Evolutionary conservation across 2,329 filamentous ascomycete species (phyloP).

Genomic region (Helminthosporium solani): DNA sequence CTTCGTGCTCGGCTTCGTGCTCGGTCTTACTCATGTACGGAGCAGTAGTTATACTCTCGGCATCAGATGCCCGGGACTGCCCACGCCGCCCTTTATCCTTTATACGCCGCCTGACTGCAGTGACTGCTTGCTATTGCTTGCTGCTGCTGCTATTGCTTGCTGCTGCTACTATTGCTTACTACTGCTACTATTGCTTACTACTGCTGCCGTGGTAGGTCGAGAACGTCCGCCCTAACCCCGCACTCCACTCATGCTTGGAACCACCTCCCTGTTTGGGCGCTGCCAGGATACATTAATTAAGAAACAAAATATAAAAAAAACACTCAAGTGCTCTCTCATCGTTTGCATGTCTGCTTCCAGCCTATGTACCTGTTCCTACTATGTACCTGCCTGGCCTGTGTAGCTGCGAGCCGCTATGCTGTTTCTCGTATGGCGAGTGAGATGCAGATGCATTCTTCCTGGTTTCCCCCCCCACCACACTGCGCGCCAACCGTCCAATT

Average conservation of each 20-base stretch:
- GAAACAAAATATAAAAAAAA: too few relatives aligned
- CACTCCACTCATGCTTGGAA: background rate
- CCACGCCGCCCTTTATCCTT: too few relatives aligned
- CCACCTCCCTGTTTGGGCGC: slow-evolving; percentile 4
- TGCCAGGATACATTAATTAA: slow-evolving; percentile 14
- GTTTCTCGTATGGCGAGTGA: background rate
- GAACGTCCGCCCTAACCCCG: background rate
- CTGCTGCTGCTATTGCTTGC: too few relatives aligned
- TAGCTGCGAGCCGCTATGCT: background rate
- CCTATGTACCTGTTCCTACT: slow-evolving; percentile 4
- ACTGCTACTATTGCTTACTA: too few relatives aligned
- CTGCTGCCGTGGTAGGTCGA: too few relatives aligned
- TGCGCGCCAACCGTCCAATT: background rate
- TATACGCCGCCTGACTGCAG: too few relatives aligned
- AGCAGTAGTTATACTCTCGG: slow-evolving; percentile 1
- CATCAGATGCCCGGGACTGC: too few relatives aligned
- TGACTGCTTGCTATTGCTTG: too few relatives aligned
- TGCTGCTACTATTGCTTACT: too few relatives aligned
- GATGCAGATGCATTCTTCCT: slow-evolving; percentile 4
- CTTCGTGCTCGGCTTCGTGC: too few relatives aligned
- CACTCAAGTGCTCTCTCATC: background rate
- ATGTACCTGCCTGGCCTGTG: background rate
- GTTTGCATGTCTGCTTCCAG: slow-evolving; percentile 1
- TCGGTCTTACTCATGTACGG: too few relatives aligned
- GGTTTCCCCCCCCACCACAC: background rate